These are phyloP conservation scores for Nothophoma quercina DNA, from an alignment of 2,329 filamentous ascomycete genomes.

Conservation along the genomic window DNA sequence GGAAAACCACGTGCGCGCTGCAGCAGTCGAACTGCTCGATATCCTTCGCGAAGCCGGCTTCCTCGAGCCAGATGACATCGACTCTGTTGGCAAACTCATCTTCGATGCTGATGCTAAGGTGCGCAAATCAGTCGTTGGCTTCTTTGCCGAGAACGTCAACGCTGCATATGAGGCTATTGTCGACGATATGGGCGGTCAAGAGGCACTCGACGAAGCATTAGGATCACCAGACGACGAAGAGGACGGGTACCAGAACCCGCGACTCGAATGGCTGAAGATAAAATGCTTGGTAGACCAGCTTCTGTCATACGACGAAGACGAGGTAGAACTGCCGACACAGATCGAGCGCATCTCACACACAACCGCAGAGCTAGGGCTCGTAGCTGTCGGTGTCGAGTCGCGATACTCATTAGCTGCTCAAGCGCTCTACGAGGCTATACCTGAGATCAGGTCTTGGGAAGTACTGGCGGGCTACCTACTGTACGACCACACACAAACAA, in stretches of 20 bases:
- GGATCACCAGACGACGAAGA: constrained; percentile 75
- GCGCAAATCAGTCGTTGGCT: constrained; percentile 85
- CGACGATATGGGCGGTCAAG: constrained; percentile 84
- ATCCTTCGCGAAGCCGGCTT: constrained; percentile 82
- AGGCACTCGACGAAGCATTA: constrained; percentile 77
- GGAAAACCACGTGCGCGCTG: constrained; percentile 80
- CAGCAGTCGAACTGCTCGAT: constrained; percentile 82
- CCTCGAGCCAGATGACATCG: constrained; percentile 90
- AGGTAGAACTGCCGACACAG: constrained; percentile 62
- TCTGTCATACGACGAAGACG: constrained; percentile 77
- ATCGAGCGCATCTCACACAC: constrained; percentile 55
- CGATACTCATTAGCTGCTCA: constrained; percentile 87
- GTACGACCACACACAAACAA: constrained; percentile 78
- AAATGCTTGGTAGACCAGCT: constrained; percentile 90
- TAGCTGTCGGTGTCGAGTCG: constrained; percentile 74
- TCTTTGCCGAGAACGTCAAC: constrained; percentile 87
- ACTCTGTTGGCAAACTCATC: constrained; percentile 83
- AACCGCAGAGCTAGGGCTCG: constrained; percentile 54
- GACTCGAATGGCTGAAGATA: constrained; percentile 85
- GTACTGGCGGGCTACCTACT: constrained; percentile 87
- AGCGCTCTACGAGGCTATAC: constrained; percentile 81
- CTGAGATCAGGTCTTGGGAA: constrained; percentile 87
- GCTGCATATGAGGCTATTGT: constrained; percentile 81
- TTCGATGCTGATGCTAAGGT: constrained; percentile 87
- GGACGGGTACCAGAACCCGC: constrained; percentile 75